phyloP scores from a whole-genome alignment of 495 filamentous ascomycete genomes.

The Echria macrotheca region DNA sequence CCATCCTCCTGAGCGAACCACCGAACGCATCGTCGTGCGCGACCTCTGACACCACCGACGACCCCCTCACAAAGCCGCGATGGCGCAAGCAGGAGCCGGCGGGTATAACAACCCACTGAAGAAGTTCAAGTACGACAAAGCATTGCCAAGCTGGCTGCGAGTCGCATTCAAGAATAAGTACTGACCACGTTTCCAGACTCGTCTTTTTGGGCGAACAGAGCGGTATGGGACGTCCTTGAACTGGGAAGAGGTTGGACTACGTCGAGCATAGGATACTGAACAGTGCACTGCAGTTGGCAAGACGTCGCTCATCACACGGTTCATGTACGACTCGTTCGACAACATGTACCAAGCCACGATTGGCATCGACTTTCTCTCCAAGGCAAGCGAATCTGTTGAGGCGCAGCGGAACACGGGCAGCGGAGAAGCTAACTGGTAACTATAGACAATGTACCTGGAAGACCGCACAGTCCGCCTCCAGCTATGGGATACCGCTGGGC shows the following conservation, averaged over 20 bases:
- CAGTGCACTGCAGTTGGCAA: slow-evolving; percentile 70
- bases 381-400: slow-evolving; percentile 51
- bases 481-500: slow-evolving; percentile 96
- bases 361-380: slow-evolving; percentile 98
- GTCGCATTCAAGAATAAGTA: neutral
- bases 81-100: slow-evolving; percentile 52
- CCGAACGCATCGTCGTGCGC: too few species aligned
- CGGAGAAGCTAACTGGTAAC: too few species aligned
- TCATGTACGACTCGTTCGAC: slow-evolving; percentile 99
- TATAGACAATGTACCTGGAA: slow-evolving; percentile 97
- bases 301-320: slow-evolving; percentile 95
- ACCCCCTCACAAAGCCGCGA: slow-evolving; percentile 20
- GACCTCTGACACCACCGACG: too few species aligned
- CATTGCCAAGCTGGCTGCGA: neutral
- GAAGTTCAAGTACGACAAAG: slow-evolving; percentile 95
- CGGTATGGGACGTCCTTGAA: slow-evolving; percentile 53
- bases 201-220: slow-evolving; percentile 98
- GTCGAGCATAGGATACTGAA: neutral
- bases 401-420: too few species aligned
- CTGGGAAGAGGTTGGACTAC: neutral
- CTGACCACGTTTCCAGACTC: slow-evolving; percentile 51
- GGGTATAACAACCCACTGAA: slow-evolving; percentile 99
- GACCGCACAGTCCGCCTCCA: slow-evolving; percentile 96
- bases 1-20: too few species aligned
- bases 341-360: slow-evolving; percentile 99